phyloP scores from a whole-genome alignment of 352 stramenopile genomes.

The Pythium vanterpoolii region DNA sequence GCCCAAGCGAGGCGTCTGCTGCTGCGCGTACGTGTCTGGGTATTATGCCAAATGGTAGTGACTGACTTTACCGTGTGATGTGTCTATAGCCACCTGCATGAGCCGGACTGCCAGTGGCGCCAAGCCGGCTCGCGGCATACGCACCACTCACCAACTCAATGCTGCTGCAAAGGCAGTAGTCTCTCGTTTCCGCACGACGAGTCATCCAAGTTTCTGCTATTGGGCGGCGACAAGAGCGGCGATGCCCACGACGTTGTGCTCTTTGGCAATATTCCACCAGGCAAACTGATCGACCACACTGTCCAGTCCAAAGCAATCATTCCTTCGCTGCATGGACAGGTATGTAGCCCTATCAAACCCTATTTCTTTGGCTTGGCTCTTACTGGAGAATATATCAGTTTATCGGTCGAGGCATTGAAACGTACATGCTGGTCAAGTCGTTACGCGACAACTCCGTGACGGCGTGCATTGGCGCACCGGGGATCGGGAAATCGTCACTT shows the following conservation, averaged over 20 bases:
- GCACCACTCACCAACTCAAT: slow-evolving; percentile 61
- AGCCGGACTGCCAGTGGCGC: slow-evolving; percentile 68
- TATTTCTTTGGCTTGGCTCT: too few relatives aligned
- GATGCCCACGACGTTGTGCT: slow-evolving; percentile 65
- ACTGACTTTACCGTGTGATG: not conserved
- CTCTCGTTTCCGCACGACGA: slow-evolving; percentile 80
- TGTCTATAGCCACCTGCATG: slow-evolving; percentile 41
- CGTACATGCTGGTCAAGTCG: slow-evolving; percentile 74
- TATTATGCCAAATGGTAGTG: not conserved
- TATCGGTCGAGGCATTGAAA: slow-evolving; percentile 76
- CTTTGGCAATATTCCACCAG: slow-evolving; percentile 66
- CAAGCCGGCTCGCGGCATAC: slow-evolving; percentile 57
- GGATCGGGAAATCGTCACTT: slow-evolving; percentile 80
- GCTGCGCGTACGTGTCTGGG: slow-evolving; percentile 61
- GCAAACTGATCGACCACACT: slow-evolving; percentile 57
- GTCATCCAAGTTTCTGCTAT: slow-evolving; percentile 76
- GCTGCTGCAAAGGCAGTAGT: slow-evolving; percentile 67
- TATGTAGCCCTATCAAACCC: slow-evolving; percentile 5
- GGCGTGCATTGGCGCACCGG: slow-evolving; percentile 63
- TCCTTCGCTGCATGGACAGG: slow-evolving; percentile 73
- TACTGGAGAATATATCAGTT: slow-evolving; percentile 57
- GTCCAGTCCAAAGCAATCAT: slow-evolving; percentile 65
- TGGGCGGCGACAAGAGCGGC: slow-evolving; percentile 33
- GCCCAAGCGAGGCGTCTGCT: slow-evolving; percentile 59
- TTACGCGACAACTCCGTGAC: slow-evolving; percentile 67